Conservation (phyloP, 768 basidiomycete genomes). For the Paxillus ammoniavirescens region DNA sequence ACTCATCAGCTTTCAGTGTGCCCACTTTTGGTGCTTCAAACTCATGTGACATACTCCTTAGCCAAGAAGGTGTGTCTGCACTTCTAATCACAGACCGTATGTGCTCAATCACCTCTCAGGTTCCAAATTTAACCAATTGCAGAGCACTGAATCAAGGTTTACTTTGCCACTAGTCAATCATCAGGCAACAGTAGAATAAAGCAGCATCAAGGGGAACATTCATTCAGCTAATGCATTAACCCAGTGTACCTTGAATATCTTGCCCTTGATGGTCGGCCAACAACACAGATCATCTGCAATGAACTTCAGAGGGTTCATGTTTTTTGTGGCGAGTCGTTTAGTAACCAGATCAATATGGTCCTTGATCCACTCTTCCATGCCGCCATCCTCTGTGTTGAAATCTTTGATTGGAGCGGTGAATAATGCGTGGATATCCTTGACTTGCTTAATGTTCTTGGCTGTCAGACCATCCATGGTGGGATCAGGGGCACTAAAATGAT, state of each 20-base stretch:
- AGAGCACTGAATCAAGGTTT: too few species aligned
- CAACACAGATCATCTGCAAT: neutral
- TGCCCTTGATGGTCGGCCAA: neutral
- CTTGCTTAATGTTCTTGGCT: neutral
- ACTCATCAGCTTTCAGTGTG: too few species aligned
- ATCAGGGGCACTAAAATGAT: too few species aligned
- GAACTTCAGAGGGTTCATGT: neutral
- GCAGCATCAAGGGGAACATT: too few species aligned
- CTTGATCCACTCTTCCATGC: neutral
- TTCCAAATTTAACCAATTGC: too few species aligned
- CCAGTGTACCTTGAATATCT: constrained; percentile 4
- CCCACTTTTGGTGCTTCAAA: too few species aligned
- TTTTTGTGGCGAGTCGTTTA: neutral
- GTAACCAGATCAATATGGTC: neutral
- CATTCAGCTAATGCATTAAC: constrained; percentile 4
- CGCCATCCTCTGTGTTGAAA: neutral
- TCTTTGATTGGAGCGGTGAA: neutral
- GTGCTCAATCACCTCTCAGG: too few species aligned
- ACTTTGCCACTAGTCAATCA: too few species aligned
- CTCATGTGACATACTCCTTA: too few species aligned
- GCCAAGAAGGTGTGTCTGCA: too few species aligned
- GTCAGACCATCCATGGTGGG: neutral
- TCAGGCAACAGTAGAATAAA: too few species aligned
- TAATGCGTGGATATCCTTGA: constrained; percentile 1
- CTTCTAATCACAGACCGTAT: too few species aligned